Percentiles rank a stretch among this genome's conserved stretches.
These are phyloP conservation scores for Cardiospermum halicacabum DNA, from an alignment of 345 rosid genomes.

Conservation along the genomic window DNA sequence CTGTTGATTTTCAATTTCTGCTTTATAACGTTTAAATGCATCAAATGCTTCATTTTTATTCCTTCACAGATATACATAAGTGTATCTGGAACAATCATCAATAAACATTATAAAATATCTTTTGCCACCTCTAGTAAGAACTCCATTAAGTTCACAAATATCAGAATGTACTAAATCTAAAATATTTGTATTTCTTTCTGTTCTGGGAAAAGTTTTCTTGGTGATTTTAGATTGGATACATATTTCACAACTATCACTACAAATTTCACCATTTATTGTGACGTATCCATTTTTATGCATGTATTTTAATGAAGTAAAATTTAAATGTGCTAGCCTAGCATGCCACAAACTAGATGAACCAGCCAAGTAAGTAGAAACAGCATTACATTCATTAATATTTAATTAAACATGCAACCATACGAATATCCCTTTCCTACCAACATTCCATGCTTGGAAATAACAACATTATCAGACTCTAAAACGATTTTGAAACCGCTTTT, in stretches of 20 bases:
- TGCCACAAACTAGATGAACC: not conserved
- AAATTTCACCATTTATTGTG: not conserved
- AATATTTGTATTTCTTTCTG: not conserved
- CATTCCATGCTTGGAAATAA: too few relatives aligned
- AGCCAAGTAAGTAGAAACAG: not conserved
- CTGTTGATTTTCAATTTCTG: not conserved
- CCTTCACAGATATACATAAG: not conserved
- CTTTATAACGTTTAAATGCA: not conserved
- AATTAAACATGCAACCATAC: too few relatives aligned
- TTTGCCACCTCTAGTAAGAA: not conserved
- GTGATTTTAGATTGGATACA: not conserved
- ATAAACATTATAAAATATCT: constrained; percentile 12
- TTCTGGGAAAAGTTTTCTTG: not conserved
- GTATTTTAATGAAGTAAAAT: not conserved
- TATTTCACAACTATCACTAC: not conserved
- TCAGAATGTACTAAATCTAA: not conserved
- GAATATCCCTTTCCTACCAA: too few relatives aligned
- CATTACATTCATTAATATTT: not conserved
- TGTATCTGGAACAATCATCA: constrained; percentile 4
- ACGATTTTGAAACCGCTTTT: too few relatives aligned
- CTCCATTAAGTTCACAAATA: constrained; percentile 12
- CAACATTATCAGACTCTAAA: too few relatives aligned
- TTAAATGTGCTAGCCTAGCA: not conserved
- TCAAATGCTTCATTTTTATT: not conserved
- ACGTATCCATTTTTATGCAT: not conserved